A percentile compares a stretch with the other conserved stretches of the same genome.
phyloP scores from a whole-genome alignment of 495 filamentous ascomycete genomes.

The Neurospora africana region DNA sequence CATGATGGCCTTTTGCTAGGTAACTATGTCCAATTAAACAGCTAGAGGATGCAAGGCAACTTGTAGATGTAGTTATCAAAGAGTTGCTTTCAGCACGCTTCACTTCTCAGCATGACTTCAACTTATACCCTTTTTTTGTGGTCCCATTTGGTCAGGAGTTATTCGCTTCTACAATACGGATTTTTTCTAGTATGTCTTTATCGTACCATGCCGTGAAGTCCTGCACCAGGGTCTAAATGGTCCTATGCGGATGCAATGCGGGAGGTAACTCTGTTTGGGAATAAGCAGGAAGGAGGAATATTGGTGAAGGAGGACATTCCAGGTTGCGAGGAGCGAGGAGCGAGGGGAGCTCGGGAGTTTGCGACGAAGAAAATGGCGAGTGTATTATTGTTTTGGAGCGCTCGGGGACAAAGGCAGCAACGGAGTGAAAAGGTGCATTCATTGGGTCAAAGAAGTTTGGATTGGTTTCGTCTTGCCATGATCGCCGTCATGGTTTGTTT shows the following conservation, averaged over 20 bases:
- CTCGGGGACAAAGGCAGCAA: background rate
- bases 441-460: background rate
- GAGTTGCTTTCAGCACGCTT: background rate
- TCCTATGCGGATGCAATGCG: background rate
- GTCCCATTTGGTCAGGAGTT: background rate
- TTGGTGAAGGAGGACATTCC: background rate
- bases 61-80: background rate
- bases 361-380: background rate
- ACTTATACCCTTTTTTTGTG: background rate
- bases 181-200: background rate
- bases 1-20: conserved; percentile 13
- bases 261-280: background rate
- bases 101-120: background rate
- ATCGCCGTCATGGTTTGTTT: background rate
- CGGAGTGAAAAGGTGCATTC: background rate
- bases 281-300: background rate
- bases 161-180: background rate
- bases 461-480: background rate
- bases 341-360: background rate
- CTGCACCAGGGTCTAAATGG: no score
- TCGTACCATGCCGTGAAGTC: background rate
- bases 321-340: background rate
- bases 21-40: conserved; percentile 34
- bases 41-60: conserved; percentile 5
- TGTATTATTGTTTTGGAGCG: background rate